Percentiles rank a stretch among this genome's conserved stretches.
These are phyloP conservation scores for Myochromella boudieri DNA, from an alignment of 768 basidiomycete genomes.

Conservation along the genomic window DNA sequence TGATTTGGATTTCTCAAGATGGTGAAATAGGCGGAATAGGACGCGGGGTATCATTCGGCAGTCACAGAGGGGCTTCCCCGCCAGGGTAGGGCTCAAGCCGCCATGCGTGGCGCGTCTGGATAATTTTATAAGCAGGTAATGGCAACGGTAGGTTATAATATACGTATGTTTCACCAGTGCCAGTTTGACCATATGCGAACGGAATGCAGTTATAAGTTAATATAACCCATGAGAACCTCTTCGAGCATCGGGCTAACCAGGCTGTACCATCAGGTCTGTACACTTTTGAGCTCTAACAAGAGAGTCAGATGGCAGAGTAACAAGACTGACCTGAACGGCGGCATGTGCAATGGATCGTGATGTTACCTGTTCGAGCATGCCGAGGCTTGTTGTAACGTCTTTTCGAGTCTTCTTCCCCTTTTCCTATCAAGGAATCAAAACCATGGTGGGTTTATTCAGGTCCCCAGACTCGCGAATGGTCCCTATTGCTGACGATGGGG, in stretches of 20 bases:
- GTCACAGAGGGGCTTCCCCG: slow-evolving; percentile 84
- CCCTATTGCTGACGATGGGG: too few relatives aligned
- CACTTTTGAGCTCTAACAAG: too few relatives aligned
- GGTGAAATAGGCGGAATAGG: slow-evolving; percentile 87
- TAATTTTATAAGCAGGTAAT: slow-evolving; percentile 1
- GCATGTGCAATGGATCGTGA: too few relatives aligned
- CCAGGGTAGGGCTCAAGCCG: slow-evolving; percentile 76
- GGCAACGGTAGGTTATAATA: neutral
- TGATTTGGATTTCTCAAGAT: slow-evolving; percentile 70
- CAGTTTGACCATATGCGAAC: slow-evolving; percentile 98
- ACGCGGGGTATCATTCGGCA: slow-evolving; percentile 97
- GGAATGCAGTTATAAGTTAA: slow-evolving; percentile 97
- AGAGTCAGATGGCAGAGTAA: too few relatives aligned
- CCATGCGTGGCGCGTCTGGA: slow-evolving; percentile 95
- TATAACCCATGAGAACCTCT: slow-evolving; percentile 92
- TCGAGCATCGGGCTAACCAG: slow-evolving; percentile 91
- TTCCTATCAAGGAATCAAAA: too few relatives aligned
- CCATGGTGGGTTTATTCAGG: too few relatives aligned
- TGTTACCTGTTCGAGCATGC: too few relatives aligned
- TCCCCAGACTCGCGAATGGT: too few relatives aligned
- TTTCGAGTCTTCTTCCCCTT: too few relatives aligned
- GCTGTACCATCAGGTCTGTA: too few relatives aligned
- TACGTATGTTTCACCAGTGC: slow-evolving; percentile 95
- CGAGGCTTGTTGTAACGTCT: too few relatives aligned
- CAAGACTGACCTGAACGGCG: too few relatives aligned